phyloP scores from a whole-genome alignment of 2,329 filamentous ascomycete genomes.

The Fusarium sacchari region DNA sequence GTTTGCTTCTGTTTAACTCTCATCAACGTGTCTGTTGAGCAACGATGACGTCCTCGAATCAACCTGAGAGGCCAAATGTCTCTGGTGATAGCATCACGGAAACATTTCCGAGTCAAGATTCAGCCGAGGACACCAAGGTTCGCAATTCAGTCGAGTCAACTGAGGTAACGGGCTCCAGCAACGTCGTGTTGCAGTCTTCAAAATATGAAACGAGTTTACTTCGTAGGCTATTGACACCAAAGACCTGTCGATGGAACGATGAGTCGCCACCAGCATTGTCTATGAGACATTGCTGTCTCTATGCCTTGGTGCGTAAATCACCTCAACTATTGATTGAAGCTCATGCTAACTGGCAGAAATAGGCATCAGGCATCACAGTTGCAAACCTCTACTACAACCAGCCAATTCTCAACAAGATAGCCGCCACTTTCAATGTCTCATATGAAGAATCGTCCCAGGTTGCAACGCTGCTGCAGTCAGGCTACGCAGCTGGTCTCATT shows the following conservation, averaged over 20 bases:
- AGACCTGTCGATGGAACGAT: slow-evolving; percentile 74
- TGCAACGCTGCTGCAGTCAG: slow-evolving; percentile 81
- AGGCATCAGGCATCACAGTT: slow-evolving; percentile 73
- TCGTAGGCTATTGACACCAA: slow-evolving; percentile 59
- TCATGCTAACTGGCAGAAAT: background rate
- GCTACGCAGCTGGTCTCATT: slow-evolving; percentile 78
- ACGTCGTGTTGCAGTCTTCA: slow-evolving; percentile 6
- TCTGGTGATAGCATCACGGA: slow-evolving; percentile 18
- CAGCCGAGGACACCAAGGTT: background rate
- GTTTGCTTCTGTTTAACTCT: background rate
- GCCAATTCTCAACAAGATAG: slow-evolving; percentile 80
- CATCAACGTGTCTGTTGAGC: background rate
- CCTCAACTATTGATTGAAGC: too few relatives aligned
- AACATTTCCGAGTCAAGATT: background rate
- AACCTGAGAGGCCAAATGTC: background rate
- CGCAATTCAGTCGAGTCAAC: slow-evolving; percentile 14
- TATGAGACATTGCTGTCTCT: slow-evolving; percentile 74
- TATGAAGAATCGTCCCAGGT: slow-evolving; percentile 75
- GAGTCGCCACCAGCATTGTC: slow-evolving; percentile 74
- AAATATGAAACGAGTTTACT: slow-evolving; percentile 40
- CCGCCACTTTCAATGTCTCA: slow-evolving; percentile 73
- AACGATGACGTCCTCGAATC: slow-evolving; percentile 26
- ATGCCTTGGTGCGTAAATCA: slow-evolving; percentile 65
- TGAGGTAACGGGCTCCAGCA: slow-evolving; percentile 15
- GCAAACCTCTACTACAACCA: slow-evolving; percentile 87